Base-by-base conservation (phyloP, 768 basidiomycete genomes). In the Scleroderma citrinum region DNA sequence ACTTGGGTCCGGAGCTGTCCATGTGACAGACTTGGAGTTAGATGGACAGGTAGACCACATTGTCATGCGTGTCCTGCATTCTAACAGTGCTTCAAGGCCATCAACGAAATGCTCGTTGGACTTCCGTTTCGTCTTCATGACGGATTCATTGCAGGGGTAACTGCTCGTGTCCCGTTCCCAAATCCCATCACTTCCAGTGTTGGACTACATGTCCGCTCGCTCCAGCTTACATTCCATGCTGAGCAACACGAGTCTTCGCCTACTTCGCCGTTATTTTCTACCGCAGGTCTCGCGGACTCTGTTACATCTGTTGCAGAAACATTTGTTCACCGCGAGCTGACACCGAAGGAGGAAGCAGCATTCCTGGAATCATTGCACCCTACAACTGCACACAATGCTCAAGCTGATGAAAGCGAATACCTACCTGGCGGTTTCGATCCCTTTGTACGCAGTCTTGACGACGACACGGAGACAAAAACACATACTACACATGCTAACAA, bases 1-100 rank as follows among this genome's bases (percentile, higher is more conserved):
- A 68, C 85, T 97, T 59, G 87, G 90, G n/a, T 86, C 85, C 36
- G 94, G 94, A 16, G 85, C 79, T 63, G 82, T 96, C 4, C 88
- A 92, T 66, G 78, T 97, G 32, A 84, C 84, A 54, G 83, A 92
- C 59, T 71, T 96, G 48, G 81, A 92, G 62, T 69, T 97, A 44
- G 81, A 92, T 64, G 75, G 76, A 44, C 73, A 82, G 65, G 93
- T 87, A 60, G 83, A 76, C 40, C 26, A 10, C 19, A 36, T 47
- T n/a, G 34, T 44, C 29, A 38, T 47, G 35, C 30, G 12, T 51
- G 31, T 23, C 53, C 47, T 39, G 44, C 44, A 31, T 61, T 43
- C 59, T 48, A 45, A 61, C 53, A 44, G 43, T 38, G 44, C 47
- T 51, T 44, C 39, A 39, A 94, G 92, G 83, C 86, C n/a, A 85